Evolutionary conservation across 2,329 filamentous ascomycete genomes (phyloP).

Genomic region (Chaetomiaceae sp.): DNA sequence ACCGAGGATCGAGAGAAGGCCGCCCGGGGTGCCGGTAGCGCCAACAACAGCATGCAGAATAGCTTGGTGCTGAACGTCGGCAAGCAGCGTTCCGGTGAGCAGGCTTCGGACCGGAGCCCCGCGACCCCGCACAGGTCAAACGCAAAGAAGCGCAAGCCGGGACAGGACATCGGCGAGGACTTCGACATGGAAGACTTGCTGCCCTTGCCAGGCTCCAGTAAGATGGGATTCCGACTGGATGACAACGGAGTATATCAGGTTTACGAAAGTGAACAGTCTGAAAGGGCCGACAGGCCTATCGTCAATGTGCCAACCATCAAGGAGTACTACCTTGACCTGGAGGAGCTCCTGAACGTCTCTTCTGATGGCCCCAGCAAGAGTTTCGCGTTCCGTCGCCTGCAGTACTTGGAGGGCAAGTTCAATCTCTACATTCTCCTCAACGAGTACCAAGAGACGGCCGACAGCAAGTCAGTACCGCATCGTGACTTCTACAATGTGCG

Average conservation of each 20-base stretch:
- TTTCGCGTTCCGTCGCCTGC: conserved; percentile 89
- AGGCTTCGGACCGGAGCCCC: conserved; percentile 31
- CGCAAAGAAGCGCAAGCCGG: conserved; percentile 71
- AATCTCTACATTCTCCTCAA: conserved; percentile 91
- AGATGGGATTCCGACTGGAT: conserved; percentile 75
- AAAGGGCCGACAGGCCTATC: conserved; percentile 62
- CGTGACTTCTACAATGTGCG: conserved; percentile 98
- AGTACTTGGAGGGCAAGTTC: conserved; percentile 96
- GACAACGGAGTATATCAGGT: conserved; percentile 88
- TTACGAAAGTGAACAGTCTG: conserved; percentile 64
- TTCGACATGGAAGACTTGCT: conserved; percentile 76
- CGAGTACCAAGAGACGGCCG: conserved; percentile 95
- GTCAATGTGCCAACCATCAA: conserved; percentile 85
- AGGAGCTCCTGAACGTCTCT: conserved; percentile 79
- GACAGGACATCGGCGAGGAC: conserved; percentile 86
- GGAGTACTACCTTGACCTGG: conserved; percentile 94
- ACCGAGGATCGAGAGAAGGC: conserved; percentile 47
- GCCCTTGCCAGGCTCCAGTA: conserved; percentile 66
- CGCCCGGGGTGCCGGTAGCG: conserved; percentile 33
- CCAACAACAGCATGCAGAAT: conserved; percentile 43
- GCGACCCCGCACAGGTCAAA: conserved; percentile 41
- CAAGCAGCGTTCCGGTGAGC: conserved; percentile 30
- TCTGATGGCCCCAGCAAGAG: conserved; percentile 96
- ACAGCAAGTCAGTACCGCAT: conserved; percentile 96
- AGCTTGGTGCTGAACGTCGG: conserved; percentile 40